Base-by-base conservation (phyloP, 805 yeast species). In the Ascoidea rubescens region DNA sequence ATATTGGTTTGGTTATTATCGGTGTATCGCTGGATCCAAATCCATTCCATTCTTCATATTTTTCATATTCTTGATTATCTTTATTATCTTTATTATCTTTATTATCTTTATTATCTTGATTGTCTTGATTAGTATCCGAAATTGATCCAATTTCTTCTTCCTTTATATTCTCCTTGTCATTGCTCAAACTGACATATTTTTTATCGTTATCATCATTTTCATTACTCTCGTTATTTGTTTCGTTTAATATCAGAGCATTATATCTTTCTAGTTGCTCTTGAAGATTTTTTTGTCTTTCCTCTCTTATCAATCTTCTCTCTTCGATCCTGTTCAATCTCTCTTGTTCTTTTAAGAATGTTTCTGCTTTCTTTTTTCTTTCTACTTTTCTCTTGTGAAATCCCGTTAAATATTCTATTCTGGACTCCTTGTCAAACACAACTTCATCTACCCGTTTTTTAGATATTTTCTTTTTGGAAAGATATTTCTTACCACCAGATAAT, bases 301-400 rank as follows among this genome's bases (percentile, higher is more conserved):
- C 86, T 57, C 91, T 72, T 21, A 80, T 64, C 59, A 59, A 46
- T 57, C 80, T 78, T 54, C 97, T 77, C 62, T 87, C 96, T 58
- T 84, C 95, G 8, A 88, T 72, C 59, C 78, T 78, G 1, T 80
- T 80, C 57, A 78, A 69, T 53, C 90, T 74, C 5, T 84, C 93
- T 62, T 83, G 86, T 63, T 90, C 96, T 59, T 83, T 81, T 50
- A 77, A 78, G 60, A 73, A 80, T 54, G 78, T 87, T 58, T 79
- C 80, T 0, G 97, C 98, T 57, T 83, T 81, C 69, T 88, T 90
- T 68, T 86, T 85, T 65, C 98, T 77, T 62, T 86, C 86, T 16
- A 91, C 64, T 64, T 91, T 91, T 62, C 99, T 78, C 69, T 91
- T 91, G 67, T 93, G 98, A 66, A 91, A 91, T 46, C 99, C 99